phyloP scores from a whole-genome alignment of 331 rosid genomes.

The Malus hybrid region DNA sequence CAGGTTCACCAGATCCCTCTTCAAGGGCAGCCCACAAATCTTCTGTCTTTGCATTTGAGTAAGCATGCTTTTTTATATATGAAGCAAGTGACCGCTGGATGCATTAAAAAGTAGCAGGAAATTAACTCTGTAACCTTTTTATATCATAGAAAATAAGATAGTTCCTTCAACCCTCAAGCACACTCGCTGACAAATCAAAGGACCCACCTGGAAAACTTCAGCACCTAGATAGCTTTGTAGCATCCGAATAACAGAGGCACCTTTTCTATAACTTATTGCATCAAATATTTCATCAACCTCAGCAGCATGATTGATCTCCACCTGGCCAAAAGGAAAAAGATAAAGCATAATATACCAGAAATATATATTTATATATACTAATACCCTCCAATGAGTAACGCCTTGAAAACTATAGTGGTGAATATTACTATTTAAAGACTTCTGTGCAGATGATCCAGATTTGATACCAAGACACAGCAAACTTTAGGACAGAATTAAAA shows the following conservation, averaged over 20 bases:
- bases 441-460: not conserved
- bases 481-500: not conserved
- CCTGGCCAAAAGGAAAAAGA: constrained; percentile 39
- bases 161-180: not conserved
- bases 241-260: constrained; percentile 94
- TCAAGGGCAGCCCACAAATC: no score
- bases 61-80: no score
- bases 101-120: no score
- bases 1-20: no score
- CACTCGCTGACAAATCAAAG: not conserved
- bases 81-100: no score
- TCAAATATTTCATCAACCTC: constrained; percentile 94
- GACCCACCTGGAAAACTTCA: constrained; percentile 70
- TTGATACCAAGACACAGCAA: not conserved
- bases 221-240: constrained; percentile 95
- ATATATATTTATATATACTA: not conserved
- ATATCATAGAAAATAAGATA: not conserved
- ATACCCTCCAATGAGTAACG: not conserved
- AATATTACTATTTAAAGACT: not conserved
- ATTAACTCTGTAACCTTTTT: no score
- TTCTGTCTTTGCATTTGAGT: no score
- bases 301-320: constrained; percentile 75
- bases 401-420: not conserved
- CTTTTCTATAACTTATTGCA: constrained; percentile 82
- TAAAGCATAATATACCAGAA: constrained; percentile 1